Conservation (phyloP, 129 eudicot species). For the Pseudognaphalium luteoalbum region DNA sequence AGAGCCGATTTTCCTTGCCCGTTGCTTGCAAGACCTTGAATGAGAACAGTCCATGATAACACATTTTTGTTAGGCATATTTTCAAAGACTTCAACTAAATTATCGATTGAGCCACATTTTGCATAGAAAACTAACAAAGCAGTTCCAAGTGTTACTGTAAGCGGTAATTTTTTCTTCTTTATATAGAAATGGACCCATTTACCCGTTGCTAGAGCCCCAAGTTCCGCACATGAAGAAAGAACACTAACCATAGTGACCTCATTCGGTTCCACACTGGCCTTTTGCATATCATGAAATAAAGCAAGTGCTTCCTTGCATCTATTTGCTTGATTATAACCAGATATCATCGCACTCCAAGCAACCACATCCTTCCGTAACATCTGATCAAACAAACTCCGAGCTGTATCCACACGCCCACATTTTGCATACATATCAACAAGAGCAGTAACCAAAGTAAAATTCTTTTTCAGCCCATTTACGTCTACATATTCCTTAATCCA, state of each 20-base stretch:
- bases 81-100: slow-evolving; percentile 36
- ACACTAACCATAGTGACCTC: slow-evolving; percentile 51
- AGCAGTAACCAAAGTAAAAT: slow-evolving; percentile 33
- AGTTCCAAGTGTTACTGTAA: slow-evolving; percentile 48
- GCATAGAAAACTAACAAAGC: slow-evolving; percentile 43
- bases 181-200: slow-evolving; percentile 44
- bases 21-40: slow-evolving; percentile 52
- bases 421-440: slow-evolving; percentile 51
- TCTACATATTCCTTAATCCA: slow-evolving; percentile 34
- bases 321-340: slow-evolving; percentile 50
- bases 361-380: slow-evolving; percentile 49
- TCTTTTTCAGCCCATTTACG: slow-evolving; percentile 31
- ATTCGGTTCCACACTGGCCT: slow-evolving; percentile 46
- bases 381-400: slow-evolving; percentile 43
- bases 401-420: slow-evolving; percentile 51
- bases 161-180: slow-evolving; percentile 34
- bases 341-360: slow-evolving; percentile 71
- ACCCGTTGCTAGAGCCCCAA: slow-evolving; percentile 46
- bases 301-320: slow-evolving; percentile 58
- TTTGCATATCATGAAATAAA: slow-evolving; percentile 51
- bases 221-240: slow-evolving; percentile 46
- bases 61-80: slow-evolving; percentile 42
- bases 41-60: slow-evolving; percentile 47
- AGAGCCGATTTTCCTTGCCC: slow-evolving; percentile 47
- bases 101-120: slow-evolving; percentile 43